Evolutionary conservation across 495 filamentous ascomycete species (phyloP), one percentile per base, ranked within the genome.

Genomic region (Penicillium subrubescens): DNA sequence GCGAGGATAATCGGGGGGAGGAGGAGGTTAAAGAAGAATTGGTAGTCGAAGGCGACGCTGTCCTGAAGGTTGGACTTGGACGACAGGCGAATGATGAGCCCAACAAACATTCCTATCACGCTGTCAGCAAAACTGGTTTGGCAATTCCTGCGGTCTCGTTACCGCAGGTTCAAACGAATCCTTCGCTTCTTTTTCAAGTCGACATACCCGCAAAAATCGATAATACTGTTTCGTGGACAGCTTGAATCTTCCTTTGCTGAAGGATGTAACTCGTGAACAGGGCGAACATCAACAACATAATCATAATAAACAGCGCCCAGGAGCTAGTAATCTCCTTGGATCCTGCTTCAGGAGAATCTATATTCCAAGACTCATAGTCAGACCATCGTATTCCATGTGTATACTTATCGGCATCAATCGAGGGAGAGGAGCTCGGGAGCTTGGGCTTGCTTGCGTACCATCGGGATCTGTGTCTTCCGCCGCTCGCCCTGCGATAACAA

Each of bases 11-110:
- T 99, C 8, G 95, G 95, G 37, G 95, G 95, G 34, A 99, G 89
- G 43, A 99, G 89, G 60, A 99, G 87, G 77, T 98, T 99, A 82
- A 99, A 99, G 83, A 99, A 99, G 77, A 97, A 94, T 71, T 97
- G 93, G 76, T 98, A 97, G 80, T 98, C 88, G 82, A 99, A 99
- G 75, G 89, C 95, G 65, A 99, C 91, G 64, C 90, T 86, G 64
- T 90, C 89, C 74, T 92, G 90, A 61, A 99, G 93, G 66, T 88
- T 90, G 43, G 92, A 88, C 65, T 88, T 87, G 57, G 89, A 84
- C 51, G 87, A 89, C 57, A 97, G 77, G 70, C 95, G 87, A 51
- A 99, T 87, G 67, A 97, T 88, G 67, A 99, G 81, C 2, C 95
- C 95, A 54, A 98, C 92, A 59, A 93, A 90, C 95, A 98, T 98